Conservation (phyloP, 2,329 filamentous ascomycete genomes). For the Saccharata proteae region DNA sequence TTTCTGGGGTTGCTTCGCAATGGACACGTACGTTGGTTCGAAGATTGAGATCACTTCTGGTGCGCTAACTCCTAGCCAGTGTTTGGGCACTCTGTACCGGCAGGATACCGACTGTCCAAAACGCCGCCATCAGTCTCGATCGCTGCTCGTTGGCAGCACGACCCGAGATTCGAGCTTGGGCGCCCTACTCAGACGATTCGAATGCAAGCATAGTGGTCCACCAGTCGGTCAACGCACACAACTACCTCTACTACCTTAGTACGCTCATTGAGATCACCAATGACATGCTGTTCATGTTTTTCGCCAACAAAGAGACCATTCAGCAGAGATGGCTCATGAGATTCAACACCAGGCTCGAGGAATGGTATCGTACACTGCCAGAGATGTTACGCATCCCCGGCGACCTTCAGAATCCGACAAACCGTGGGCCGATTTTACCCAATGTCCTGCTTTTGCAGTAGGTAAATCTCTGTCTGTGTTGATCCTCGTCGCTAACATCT, state of each 20-base stretch:
- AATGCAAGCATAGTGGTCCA: conserved; percentile 18
- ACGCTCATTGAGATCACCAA: conserved; percentile 64
- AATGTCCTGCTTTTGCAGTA: conserved; percentile 65
- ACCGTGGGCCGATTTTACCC: conserved; percentile 48
- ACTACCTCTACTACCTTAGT: conserved; percentile 48
- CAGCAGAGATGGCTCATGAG: too few relatives aligned
- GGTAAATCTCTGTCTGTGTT: conserved; percentile 22
- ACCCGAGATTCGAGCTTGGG: not conserved
- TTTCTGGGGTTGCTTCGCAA: conserved; percentile 41
- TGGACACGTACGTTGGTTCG: conserved; percentile 36
- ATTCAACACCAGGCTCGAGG: conserved; percentile 56
- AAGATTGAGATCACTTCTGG: too few relatives aligned
- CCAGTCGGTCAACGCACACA: conserved; percentile 1
- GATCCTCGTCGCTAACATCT: too few relatives aligned
- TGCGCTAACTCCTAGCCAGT: conserved; percentile 13
- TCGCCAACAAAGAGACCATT: conserved; percentile 57
- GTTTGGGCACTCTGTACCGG: conserved; percentile 35
- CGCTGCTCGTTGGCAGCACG: conserved; percentile 22
- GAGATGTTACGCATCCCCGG: conserved; percentile 47
- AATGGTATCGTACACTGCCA: conserved; percentile 60
- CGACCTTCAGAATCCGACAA: conserved; percentile 22
- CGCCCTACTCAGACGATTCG: conserved; percentile 12
- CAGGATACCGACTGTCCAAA: conserved; percentile 35
- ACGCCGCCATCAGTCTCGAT: conserved; percentile 36
- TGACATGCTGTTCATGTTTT: conserved; percentile 58